These are phyloP conservation scores for Symbiotaphrina buchneri DNA, from an alignment of 495 filamentous ascomycete genomes.

Conservation along the genomic window DNA sequence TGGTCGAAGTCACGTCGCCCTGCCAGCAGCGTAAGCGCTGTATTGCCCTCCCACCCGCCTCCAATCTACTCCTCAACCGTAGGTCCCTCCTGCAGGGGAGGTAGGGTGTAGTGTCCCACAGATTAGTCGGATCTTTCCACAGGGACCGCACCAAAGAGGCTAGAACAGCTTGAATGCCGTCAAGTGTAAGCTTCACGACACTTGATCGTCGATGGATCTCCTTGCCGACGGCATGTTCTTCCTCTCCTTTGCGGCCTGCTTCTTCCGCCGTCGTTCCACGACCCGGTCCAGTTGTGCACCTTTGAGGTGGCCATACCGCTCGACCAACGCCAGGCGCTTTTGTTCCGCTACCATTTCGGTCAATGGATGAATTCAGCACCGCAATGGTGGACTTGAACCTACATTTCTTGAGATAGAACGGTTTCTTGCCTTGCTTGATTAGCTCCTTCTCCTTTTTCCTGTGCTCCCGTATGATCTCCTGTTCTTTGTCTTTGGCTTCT, in stretches of 20 bases:
- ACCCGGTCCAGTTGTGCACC: constrained; percentile 52
- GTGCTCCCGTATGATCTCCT: constrained; percentile 44
- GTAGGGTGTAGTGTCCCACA: too few species aligned
- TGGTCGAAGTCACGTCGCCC: too few species aligned
- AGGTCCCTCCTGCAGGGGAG: too few species aligned
- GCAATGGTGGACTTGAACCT: not conserved
- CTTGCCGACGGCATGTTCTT: constrained; percentile 52
- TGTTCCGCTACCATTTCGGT: constrained; percentile 31
- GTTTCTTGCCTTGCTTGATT: constrained; percentile 71
- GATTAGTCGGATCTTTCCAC: too few species aligned
- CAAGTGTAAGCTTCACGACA: too few species aligned
- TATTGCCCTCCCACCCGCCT: too few species aligned
- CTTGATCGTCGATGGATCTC: too few species aligned
- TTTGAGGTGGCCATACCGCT: constrained; percentile 61
- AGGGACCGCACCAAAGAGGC: too few species aligned
- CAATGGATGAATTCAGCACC: not conserved
- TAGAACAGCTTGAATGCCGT: too few species aligned
- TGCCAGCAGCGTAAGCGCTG: too few species aligned
- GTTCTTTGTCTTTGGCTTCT: constrained; percentile 38
- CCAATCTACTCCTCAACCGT: too few species aligned
- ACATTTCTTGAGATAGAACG: constrained; percentile 71
- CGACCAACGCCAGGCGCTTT: constrained; percentile 60
- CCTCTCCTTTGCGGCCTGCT: constrained; percentile 57
- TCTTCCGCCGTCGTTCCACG: constrained; percentile 69
- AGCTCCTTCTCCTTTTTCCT: constrained; percentile 62